Percentiles rank a stretch among this genome's conserved stretches.
These are phyloP conservation scores for Lentinula raphanica DNA, from an alignment of 768 basidiomycete genomes.

Conservation along the genomic window DNA sequence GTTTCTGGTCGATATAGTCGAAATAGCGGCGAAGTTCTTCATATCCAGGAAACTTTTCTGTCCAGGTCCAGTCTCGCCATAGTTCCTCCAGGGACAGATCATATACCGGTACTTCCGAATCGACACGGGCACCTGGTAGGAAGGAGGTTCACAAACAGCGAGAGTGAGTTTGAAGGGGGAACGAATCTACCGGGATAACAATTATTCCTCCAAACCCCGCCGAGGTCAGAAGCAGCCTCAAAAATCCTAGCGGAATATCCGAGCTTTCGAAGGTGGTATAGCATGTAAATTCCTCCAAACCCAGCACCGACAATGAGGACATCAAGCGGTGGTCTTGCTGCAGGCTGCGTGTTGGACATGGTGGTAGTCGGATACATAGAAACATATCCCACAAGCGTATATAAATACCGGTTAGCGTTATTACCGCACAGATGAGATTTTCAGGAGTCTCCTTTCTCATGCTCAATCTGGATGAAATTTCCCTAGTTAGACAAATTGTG, in stretches of 20 bases:
- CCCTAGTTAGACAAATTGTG: no score
- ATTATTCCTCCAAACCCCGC: slow-evolving; percentile 13
- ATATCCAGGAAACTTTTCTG: slow-evolving; percentile 6
- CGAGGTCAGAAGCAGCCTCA: slow-evolving; percentile 11
- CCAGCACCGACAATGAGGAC: not conserved
- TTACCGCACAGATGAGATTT: no score
- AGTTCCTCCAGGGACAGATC: slow-evolving; percentile 10
- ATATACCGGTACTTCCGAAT: slow-evolving; percentile 10
- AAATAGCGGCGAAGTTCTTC: slow-evolving; percentile 11
- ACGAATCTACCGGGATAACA: slow-evolving; percentile 6
- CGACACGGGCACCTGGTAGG: slow-evolving; percentile 12
- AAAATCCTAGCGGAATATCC: slow-evolving; percentile 10
- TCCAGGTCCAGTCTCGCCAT: slow-evolving; percentile 10
- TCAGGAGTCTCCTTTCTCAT: no score
- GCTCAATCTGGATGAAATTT: no score
- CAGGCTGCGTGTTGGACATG: not conserved
- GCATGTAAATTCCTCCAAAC: not conserved
- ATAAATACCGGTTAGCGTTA: no score
- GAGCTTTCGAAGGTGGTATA: slow-evolving; percentile 7
- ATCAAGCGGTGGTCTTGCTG: not conserved
- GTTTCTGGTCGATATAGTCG: slow-evolving; percentile 10
- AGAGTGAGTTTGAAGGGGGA: not conserved
- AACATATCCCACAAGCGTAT: no score
- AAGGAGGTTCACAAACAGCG: not conserved
- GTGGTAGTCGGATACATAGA: not conserved